A percentile compares a stretch with the other conserved stretches of the same genome.
Evolutionary conservation across 371 early-diverging fungal species (phyloP).

Genomic region (Saksenaea vasiformis): DNA sequence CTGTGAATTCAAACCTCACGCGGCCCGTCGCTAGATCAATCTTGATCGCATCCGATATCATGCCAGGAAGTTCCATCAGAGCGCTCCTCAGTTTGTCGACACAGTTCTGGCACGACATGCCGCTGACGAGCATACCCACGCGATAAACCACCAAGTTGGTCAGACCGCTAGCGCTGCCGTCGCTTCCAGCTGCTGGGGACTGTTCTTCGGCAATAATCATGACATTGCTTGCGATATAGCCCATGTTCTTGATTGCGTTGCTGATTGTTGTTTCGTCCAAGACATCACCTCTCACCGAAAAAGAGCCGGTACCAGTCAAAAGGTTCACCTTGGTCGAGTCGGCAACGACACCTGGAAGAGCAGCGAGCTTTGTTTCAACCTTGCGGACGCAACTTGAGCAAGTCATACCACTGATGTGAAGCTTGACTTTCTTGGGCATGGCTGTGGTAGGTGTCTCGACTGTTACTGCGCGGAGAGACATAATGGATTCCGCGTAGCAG

Average conservation of each 20-base stretch:
- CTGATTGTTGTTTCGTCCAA: constrained; percentile 37
- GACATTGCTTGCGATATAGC: constrained; percentile 58
- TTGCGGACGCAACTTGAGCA: constrained; percentile 77
- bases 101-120: constrained; percentile 74
- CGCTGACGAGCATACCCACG: constrained; percentile 48
- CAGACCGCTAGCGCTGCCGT: background rate
- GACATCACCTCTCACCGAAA: constrained; percentile 34
- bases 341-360: constrained; percentile 57
- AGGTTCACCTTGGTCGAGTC: constrained; percentile 44
- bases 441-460: constrained; percentile 27
- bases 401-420: constrained; percentile 72
- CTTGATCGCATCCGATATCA: constrained; percentile 32
- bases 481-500: constrained; percentile 9
- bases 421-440: constrained; percentile 39
- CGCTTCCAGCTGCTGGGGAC: background rate
- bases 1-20: constrained; percentile 41
- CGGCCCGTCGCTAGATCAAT: constrained; percentile 51
- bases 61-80: constrained; percentile 37
- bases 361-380: constrained; percentile 61
- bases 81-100: constrained; percentile 57
- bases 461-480: constrained; percentile 27
- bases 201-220: constrained; percentile 26
- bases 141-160: constrained; percentile 3
- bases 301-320: constrained; percentile 45
- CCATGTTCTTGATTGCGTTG: constrained; percentile 56